phyloP scores from a whole-genome alignment of 768 basidiomycete genomes.

The Trametes meyenii region DNA sequence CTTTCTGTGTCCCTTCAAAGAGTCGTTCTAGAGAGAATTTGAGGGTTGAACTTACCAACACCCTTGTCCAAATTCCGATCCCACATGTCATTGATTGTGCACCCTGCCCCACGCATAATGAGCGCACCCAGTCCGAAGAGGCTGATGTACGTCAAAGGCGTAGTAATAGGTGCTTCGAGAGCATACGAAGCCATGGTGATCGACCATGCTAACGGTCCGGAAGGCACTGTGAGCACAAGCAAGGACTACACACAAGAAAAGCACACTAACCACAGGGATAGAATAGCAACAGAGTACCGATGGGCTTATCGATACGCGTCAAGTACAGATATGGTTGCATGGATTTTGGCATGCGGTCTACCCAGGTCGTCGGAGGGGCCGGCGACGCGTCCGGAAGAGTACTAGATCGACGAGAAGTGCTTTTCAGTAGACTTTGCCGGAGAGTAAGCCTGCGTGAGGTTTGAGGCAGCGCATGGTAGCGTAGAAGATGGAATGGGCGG shows the following conservation, averaged over 20 bases:
- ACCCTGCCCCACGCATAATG: constrained; percentile 97
- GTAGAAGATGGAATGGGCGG: constrained; percentile 1
- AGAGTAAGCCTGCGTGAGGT: background rate
- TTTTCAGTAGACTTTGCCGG: background rate
- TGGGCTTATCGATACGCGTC: constrained; percentile 93
- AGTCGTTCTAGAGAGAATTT: background rate
- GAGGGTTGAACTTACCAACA: constrained; percentile 63
- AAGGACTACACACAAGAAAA: background rate
- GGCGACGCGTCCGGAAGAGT: constrained; percentile 17
- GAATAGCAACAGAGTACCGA: constrained; percentile 87
- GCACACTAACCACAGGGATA: constrained; percentile 90
- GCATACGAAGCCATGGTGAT: constrained; percentile 96
- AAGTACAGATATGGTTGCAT: constrained; percentile 82
- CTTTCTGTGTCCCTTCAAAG: constrained; percentile 55
- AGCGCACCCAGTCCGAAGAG: constrained; percentile 90
- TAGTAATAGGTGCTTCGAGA: constrained; percentile 61
- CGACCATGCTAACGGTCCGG: constrained; percentile 81
- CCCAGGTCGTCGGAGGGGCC: constrained; percentile 53
- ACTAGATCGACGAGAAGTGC: constrained; percentile 10
- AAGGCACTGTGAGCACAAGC: background rate
- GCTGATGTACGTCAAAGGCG: constrained; percentile 73
- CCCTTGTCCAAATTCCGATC: constrained; percentile 88
- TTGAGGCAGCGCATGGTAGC: background rate
- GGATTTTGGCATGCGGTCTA: constrained; percentile 61
- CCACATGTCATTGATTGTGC: constrained; percentile 99